Conservation (phyloP, 176 grass and related monocot species). For the Musa schizocarpa region DNA sequence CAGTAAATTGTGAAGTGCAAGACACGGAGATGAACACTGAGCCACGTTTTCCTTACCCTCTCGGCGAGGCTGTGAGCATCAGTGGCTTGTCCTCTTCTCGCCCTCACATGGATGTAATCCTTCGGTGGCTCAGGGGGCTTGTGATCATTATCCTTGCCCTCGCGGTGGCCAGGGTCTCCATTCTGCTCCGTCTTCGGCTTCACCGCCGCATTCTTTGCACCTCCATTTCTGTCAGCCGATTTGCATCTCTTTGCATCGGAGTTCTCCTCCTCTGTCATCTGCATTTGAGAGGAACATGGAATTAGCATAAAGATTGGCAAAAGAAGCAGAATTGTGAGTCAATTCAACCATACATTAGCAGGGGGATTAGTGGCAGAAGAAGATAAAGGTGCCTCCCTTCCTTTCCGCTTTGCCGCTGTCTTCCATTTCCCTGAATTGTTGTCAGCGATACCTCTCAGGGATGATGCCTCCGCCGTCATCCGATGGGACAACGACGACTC, state of each 20-base stretch:
- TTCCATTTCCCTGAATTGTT: slow-evolving; percentile 43
- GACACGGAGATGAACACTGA: neutral
- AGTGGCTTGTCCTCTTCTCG: slow-evolving; percentile 58
- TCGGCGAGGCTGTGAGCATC: slow-evolving; percentile 74
- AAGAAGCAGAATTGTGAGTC: neutral
- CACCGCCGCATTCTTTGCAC: neutral
- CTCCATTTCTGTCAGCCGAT: neutral
- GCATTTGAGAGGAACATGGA: neutral
- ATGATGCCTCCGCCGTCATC: neutral
- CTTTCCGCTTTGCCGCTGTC: slow-evolving; percentile 30
- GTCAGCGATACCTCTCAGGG: slow-evolving; percentile 15
- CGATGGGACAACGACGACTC: neutral
- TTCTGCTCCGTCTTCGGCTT: slow-evolving; percentile 1
- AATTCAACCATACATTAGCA: neutral
- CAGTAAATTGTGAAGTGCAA: neutral
- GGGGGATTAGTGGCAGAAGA: neutral
- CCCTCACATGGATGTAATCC: slow-evolving; percentile 66
- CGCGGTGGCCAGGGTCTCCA: neutral
- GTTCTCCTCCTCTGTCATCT: slow-evolving; percentile 18
- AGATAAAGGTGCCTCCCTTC: slow-evolving; percentile 25
- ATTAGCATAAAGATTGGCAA: neutral
- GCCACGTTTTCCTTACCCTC: slow-evolving; percentile 26
- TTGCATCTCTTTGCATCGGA: slow-evolving; percentile 37
- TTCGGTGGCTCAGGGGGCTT: slow-evolving; percentile 25
- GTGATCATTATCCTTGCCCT: slow-evolving; percentile 2